A percentile compares a stretch with the other conserved stretches of the same genome.
phyloP scores from a whole-genome alignment of 2,329 filamentous ascomycete species.

The Ophiosphaerella korrae region DNA sequence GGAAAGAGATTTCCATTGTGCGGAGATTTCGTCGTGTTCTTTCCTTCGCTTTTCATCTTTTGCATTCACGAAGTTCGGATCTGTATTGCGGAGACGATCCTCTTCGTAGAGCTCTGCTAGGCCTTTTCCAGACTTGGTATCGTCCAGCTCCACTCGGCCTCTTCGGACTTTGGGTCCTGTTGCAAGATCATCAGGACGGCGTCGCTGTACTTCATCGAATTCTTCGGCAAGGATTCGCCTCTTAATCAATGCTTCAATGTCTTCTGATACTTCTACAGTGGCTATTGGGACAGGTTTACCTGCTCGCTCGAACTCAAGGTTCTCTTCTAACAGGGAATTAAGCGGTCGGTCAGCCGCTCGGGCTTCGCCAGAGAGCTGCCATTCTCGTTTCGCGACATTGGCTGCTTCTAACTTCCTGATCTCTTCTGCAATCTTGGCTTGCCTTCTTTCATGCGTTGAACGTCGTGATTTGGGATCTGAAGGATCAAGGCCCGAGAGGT shows the following conservation, averaged over 20 bases:
- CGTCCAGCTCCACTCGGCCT: constrained; percentile 80
- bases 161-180: constrained; percentile 66
- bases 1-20: constrained; percentile 80
- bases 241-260: constrained; percentile 93
- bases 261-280: constrained; percentile 86
- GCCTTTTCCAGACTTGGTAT: constrained; percentile 83
- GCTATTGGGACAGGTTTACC: constrained; percentile 95
- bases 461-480: constrained; percentile 73
- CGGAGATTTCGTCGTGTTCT: constrained; percentile 82
- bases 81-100: constrained; percentile 78
- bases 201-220: constrained; percentile 87
- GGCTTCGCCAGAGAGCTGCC: constrained; percentile 89
- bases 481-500: constrained; percentile 67
- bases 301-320: constrained; percentile 92
- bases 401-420: constrained; percentile 90
- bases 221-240: constrained; percentile 85
- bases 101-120: constrained; percentile 94
- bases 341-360: constrained; percentile 78
- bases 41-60: constrained; percentile 81
- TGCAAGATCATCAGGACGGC: constrained; percentile 75
- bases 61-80: constrained; percentile 81
- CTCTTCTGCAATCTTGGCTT: constrained; percentile 84
- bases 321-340: constrained; percentile 92
- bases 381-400: constrained; percentile 87
- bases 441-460: constrained; percentile 84